Base-by-base conservation (phyloP, 371 early-diverging fungal genomes). In the Rhizomucor miehei region DNA sequence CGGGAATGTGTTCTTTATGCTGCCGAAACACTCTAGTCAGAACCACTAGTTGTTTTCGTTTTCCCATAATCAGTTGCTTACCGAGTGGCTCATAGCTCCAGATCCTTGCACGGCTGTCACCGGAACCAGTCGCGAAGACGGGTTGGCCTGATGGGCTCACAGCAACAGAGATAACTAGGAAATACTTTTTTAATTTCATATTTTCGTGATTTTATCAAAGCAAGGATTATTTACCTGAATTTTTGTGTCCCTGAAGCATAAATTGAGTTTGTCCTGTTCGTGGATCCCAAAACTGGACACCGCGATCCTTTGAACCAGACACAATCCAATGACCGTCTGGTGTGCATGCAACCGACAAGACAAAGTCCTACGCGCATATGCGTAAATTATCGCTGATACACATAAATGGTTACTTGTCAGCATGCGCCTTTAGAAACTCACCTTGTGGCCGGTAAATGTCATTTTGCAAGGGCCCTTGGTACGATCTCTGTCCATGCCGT, bases 101-200 rank as follows among this genome's bases (percentile, higher is more conserved):
- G 43, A 97, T 84, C 54, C 97, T 80, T 14, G 95, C 96, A 52
- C 89, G 85, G 60, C 85, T 87, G 79, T 98, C 98, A 37, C 98
- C 98, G n/a, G 93, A 91, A 4, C 96, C 99, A 10, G 98, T 97
- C 14, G 98, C 98, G 78, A 98, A 93, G 47, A 92, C 67, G 16
- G 88, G 86, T 46, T 89, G 69, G 24, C 78, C 91, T 0, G 76
- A 73, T 3, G 93, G 92, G 55, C 89, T 88, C 48, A 94, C 66
- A 5, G 95, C 93, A 12, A 97, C 92, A 10, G 89, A 89, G 47
- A 98, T 96, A 20, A 98, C 97, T 85, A 6, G 45, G 47, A 52
- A 24, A 5, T 10, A 16, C 16, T 20, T 14, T 52, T 24, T 38
- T 44, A 50, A 51, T 57, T 45, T 51, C 46, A 29, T 23, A n/a